A percentile compares a stretch with the other conserved stretches of the same genome.
These are phyloP conservation scores for Papiliotrema laurentii DNA, from an alignment of 1,284 basidiomycete genomes.

Conservation along the genomic window DNA sequence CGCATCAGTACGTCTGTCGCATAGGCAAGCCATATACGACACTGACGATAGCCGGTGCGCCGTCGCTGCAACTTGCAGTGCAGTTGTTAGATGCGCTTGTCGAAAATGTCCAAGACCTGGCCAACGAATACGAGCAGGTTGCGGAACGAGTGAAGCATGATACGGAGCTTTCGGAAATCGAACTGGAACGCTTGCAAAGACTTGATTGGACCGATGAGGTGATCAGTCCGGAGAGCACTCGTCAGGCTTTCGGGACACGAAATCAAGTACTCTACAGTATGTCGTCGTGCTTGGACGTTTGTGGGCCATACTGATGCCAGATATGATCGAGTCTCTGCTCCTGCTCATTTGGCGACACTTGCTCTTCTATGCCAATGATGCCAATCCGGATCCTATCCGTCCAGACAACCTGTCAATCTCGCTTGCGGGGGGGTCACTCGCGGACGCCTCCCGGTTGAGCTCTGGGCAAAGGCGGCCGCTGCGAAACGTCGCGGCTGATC, in stretches of 20 bases:
- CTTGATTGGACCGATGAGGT: background rate
- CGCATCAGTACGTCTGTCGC: constrained; percentile 15
- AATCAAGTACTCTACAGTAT: constrained; percentile 21
- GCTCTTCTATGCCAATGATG: constrained; percentile 51
- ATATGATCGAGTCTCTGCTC: constrained; percentile 74
- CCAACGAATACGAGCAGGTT: constrained; percentile 26
- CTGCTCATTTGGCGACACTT: constrained; percentile 78
- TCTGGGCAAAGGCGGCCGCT: constrained; percentile 24
- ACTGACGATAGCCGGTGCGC: constrained; percentile 28
- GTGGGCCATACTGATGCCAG: constrained; percentile 50
- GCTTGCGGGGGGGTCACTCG: constrained; percentile 13
- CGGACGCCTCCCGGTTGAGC: constrained; percentile 18
- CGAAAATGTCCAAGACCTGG: constrained; percentile 28
- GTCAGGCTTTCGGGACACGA: background rate
- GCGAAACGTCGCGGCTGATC: constrained; percentile 31
- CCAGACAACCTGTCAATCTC: constrained; percentile 33
- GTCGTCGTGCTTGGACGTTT: constrained; percentile 4
- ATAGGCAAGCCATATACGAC: background rate
- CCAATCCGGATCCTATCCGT: constrained; percentile 26
- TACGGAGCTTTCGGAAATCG: constrained; percentile 11
- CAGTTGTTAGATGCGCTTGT: constrained; percentile 31
- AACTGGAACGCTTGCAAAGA: background rate
- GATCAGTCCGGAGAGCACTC: background rate
- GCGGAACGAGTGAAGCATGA: constrained; percentile 24
- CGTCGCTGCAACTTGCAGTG: constrained; percentile 27